Evolutionary conservation across 1,139 yeast genomes (phyloP).

Genomic region (Suhomyces coccinellae): DNA sequence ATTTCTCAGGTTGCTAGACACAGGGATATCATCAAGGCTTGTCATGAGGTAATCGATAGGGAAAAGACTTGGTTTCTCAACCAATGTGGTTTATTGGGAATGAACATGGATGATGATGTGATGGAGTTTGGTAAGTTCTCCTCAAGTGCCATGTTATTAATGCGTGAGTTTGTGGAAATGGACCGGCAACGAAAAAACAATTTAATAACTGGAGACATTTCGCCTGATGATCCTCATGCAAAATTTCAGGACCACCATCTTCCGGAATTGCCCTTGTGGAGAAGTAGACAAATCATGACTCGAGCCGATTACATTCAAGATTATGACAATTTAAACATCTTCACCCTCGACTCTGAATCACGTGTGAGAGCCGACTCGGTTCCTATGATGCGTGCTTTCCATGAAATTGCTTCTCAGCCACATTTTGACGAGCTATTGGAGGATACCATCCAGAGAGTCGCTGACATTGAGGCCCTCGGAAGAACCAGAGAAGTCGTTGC

Average conservation of each 20-base stretch:
- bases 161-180: conserved; percentile 71
- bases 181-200: conserved; percentile 45
- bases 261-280: conserved; percentile 79
- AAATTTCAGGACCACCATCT: conserved; percentile 47
- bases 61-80: conserved; percentile 86
- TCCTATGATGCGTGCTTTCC: conserved; percentile 89
- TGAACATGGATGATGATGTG: conserved; percentile 84
- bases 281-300: conserved; percentile 84
- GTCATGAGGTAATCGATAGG: conserved; percentile 69
- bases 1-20: conserved; percentile 73
- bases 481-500: conserved; percentile 78
- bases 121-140: conserved; percentile 84
- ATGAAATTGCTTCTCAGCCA: conserved; percentile 72
- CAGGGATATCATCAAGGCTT: conserved; percentile 58
- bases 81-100: conserved; percentile 77
- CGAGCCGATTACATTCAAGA: conserved; percentile 76
- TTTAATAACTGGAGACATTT: conserved; percentile 23
- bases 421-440: conserved; percentile 68
- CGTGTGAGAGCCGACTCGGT: conserved; percentile 79
- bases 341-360: conserved; percentile 74
- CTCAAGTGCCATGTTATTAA: conserved; percentile 72
- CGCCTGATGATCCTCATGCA: conserved; percentile 9
- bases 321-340: conserved; percentile 74
- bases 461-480: conserved; percentile 75
- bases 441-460: conserved; percentile 70